Base-by-base conservation (phyloP, 179 eudicot genomes). In the Silene vulgaris region DNA sequence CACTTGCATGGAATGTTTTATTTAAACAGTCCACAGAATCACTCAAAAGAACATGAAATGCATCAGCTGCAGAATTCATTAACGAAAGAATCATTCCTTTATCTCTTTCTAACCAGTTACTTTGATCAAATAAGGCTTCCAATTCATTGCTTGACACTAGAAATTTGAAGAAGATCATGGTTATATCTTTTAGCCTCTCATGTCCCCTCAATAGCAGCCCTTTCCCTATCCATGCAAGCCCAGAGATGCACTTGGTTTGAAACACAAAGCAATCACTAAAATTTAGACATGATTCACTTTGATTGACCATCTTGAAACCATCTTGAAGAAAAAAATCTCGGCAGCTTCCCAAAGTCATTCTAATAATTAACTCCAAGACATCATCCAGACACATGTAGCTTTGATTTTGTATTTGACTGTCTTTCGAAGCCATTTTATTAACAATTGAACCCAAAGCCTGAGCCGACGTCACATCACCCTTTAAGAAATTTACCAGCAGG, bases 151-250 rank as follows among this genome's bases (percentile, higher is more conserved):
- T 79, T 71, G 83, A 63, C 32, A 85, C 76, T 85, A 92, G 77
- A 81, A 80, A 94, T 78, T 85, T 87, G 82, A 87, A 82, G 67
- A 92, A 85, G 72, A 84, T 61, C 89, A 83, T 73, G 60, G 88
- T 82, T 70, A 90, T 78, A 75, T 89, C 97, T 84, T 89, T 95
- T 28, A 85, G 78, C 79, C 87, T 89, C 80, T 83, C 96, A 82
- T 95, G 97, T 60, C 99, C 99, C 79, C 97, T 84, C 97, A 95
- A 88, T 19, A 92, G 83, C 76, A 95, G 75, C 32, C 97, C 99
- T 88, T 95, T 95, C 54, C 96, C 97, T 67, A 95, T 85, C 99
- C 99, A 95, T 68, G 97, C 89, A 77, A 95, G 83, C 66, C 95
- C 97, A 76, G 78, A 43, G 72, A 92, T 74, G 17, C 77, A 82